Evolutionary conservation across 1,139 yeast genomes (phyloP).

Genomic region (Yamadazyma sp.): DNA sequence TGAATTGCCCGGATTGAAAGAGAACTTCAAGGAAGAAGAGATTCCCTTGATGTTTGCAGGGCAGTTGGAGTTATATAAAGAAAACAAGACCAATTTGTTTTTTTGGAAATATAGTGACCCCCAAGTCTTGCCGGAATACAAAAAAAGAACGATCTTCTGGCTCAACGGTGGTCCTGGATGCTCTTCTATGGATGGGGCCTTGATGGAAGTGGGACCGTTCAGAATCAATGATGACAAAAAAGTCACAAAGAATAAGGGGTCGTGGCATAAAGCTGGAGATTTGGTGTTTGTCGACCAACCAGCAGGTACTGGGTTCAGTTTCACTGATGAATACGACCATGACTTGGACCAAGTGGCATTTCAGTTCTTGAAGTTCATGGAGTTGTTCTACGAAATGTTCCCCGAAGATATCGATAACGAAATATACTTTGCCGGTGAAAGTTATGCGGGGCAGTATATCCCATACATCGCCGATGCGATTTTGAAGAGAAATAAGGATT

Average conservation of each 20-base stretch:
- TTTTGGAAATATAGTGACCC: conserved; percentile 70
- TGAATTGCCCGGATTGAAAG: conserved; percentile 40
- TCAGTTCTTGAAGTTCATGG: conserved; percentile 66
- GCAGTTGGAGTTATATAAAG: conserved; percentile 57
- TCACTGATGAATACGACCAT: conserved; percentile 51
- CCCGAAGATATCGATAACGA: conserved; percentile 71
- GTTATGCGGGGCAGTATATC: conserved; percentile 95
- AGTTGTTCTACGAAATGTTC: conserved; percentile 65
- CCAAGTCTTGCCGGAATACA: conserved; percentile 30
- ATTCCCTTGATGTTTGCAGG: conserved; percentile 69
- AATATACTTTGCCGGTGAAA: conserved; percentile 86
- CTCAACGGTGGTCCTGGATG: conserved; percentile 98
- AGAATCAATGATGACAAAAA: conserved; percentile 51
- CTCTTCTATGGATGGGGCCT: conserved; percentile 95
- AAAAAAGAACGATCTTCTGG: conserved; percentile 67
- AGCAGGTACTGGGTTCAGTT: conserved; percentile 88
- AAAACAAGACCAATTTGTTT: conserved; percentile 62
- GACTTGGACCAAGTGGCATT: conserved; percentile 60
- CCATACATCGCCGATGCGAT: conserved; percentile 80
- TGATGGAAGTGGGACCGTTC: conserved; percentile 91
- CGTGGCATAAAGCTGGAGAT: conserved; percentile 84
- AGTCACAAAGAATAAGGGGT: conserved; percentile 62
- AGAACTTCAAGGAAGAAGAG: conserved; percentile 30
- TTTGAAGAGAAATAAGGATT: conserved; percentile 43
- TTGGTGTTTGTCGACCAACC: conserved; percentile 92